Conservation (phyloP, 2,329 filamentous ascomycete species). For the Grosmannia penicillata region DNA sequence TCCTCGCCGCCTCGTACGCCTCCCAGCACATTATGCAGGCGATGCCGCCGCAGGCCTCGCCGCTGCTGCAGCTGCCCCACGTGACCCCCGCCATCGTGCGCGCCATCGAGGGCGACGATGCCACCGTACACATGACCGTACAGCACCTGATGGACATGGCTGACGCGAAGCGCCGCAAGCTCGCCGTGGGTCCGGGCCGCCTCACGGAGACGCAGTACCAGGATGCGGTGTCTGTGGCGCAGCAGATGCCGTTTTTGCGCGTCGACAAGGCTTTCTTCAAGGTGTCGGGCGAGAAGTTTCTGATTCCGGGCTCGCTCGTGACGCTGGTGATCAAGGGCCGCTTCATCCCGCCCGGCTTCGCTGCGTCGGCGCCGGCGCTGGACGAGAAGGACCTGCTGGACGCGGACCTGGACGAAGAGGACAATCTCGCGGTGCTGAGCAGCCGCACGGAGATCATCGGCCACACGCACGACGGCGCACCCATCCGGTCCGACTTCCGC, state of each 20-base stretch:
- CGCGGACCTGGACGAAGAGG: slow-evolving; percentile 71
- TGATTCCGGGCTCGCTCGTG: slow-evolving; percentile 84
- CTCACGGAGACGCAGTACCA: slow-evolving; percentile 65
- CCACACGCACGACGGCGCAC: slow-evolving; percentile 46
- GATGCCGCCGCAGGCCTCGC: slow-evolving; percentile 65
- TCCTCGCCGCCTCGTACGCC: slow-evolving; percentile 67
- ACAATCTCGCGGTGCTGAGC: slow-evolving; percentile 73
- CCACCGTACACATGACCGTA: slow-evolving; percentile 60
- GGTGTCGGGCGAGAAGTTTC: slow-evolving; percentile 83
- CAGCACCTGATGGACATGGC: slow-evolving; percentile 82
- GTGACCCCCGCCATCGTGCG: slow-evolving; percentile 55
- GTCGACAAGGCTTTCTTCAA: slow-evolving; percentile 97
- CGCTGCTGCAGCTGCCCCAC: slow-evolving; percentile 81
- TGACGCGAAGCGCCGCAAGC: slow-evolving; percentile 54
- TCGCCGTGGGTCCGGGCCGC: slow-evolving; percentile 56
- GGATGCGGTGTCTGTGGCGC: slow-evolving; percentile 59
- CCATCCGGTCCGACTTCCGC: slow-evolving; percentile 31
- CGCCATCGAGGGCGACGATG: slow-evolving; percentile 59
- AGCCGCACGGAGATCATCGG: slow-evolving; percentile 47
- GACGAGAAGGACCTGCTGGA: slow-evolving; percentile 75
- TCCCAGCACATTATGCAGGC: slow-evolving; percentile 87
- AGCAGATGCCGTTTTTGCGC: slow-evolving; percentile 69
- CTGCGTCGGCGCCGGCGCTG: slow-evolving; percentile 56
- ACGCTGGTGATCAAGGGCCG: slow-evolving; percentile 92
- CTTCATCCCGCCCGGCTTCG: slow-evolving; percentile 69